Conservation (phyloP, 1,284 basidiomycete species). For the Pholiota adiposa region DNA sequence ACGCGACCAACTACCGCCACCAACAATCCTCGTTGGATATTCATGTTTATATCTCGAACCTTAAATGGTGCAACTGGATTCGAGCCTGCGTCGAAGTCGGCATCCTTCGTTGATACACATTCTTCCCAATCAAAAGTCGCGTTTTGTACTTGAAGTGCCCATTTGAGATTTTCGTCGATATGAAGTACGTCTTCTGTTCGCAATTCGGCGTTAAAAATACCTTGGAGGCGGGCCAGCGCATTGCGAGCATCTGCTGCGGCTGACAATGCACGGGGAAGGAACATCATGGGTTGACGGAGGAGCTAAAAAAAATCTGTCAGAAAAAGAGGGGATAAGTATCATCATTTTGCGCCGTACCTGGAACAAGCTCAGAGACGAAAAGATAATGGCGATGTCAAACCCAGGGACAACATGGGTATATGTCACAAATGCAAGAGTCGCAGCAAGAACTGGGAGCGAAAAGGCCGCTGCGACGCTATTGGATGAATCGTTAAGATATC, state of each 20-base stretch:
- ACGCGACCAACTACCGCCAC: constrained; percentile 72
- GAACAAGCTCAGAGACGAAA: constrained; percentile 74
- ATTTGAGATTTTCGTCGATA: constrained; percentile 49
- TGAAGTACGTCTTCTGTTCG: constrained; percentile 44
- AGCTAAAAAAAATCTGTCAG: constrained; percentile 35
- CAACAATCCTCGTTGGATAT: constrained; percentile 61
- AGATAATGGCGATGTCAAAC: constrained; percentile 70
- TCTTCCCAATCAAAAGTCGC: constrained; percentile 73
- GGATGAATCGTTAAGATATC: neutral
- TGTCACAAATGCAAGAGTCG: constrained; percentile 76
- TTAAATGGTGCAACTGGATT: constrained; percentile 41
- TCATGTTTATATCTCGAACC: constrained; percentile 55
- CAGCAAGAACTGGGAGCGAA: constrained; percentile 70
- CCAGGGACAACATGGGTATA: constrained; percentile 60
- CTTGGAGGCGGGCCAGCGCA: constrained; percentile 56
- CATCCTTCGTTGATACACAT: constrained; percentile 25
- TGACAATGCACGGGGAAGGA: constrained; percentile 67
- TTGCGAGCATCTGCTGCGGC: constrained; percentile 68
- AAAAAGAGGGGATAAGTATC: constrained; percentile 18
- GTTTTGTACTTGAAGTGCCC: constrained; percentile 54
- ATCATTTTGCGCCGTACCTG: constrained; percentile 41
- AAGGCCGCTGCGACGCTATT: constrained; percentile 54
- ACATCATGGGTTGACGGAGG: constrained; percentile 71
- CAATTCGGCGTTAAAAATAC: constrained; percentile 65
- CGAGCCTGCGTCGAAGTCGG: constrained; percentile 22